phyloP scores from a whole-genome alignment of 1,139 yeast genomes.

The Blastobotrys arbuscula region DNA sequence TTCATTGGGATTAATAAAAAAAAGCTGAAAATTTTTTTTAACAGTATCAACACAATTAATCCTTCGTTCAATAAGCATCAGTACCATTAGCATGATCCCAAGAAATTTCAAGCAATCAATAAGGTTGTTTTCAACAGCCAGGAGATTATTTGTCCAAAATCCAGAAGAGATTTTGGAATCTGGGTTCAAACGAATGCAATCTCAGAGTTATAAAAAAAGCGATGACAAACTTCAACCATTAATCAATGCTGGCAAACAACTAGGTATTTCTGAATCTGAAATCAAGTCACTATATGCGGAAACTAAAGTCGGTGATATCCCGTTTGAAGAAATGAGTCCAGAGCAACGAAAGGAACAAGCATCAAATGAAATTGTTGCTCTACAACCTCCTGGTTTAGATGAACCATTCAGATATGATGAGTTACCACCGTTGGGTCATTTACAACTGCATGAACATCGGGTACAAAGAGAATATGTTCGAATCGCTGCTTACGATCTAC shows the following conservation, averaged over 20 bases:
- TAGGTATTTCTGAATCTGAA: conserved; percentile 29
- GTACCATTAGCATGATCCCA: background rate
- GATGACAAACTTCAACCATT: conserved; percentile 29
- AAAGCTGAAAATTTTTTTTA: background rate
- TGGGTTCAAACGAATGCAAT: conserved; percentile 34
- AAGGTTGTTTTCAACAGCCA: conserved; percentile 5
- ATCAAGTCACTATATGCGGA: conserved; percentile 30
- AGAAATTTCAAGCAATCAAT: background rate
- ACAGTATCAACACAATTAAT: background rate
- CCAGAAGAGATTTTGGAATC: conserved; percentile 28
- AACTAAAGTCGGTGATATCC: conserved; percentile 23
- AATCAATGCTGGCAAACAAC: conserved; percentile 30
- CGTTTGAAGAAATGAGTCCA: conserved; percentile 20
- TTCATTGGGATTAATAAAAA: background rate
- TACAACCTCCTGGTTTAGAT: conserved; percentile 26
- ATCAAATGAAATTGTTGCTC: conserved; percentile 19
- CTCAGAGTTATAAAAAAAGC: conserved; percentile 26
- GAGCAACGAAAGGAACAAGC: conserved; percentile 20
- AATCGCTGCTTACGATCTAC: conserved; percentile 87
- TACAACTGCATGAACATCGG: conserved; percentile 56
- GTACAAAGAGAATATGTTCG: conserved; percentile 59
- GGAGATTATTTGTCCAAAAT: background rate
- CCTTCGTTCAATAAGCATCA: background rate
- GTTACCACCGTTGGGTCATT: conserved; percentile 55
- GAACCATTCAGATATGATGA: conserved; percentile 48